Evolutionary conservation across 177 flowering plant species (phyloP), one percentile per base, ranked within the genome.

Genomic region (Viscum album): DNA sequence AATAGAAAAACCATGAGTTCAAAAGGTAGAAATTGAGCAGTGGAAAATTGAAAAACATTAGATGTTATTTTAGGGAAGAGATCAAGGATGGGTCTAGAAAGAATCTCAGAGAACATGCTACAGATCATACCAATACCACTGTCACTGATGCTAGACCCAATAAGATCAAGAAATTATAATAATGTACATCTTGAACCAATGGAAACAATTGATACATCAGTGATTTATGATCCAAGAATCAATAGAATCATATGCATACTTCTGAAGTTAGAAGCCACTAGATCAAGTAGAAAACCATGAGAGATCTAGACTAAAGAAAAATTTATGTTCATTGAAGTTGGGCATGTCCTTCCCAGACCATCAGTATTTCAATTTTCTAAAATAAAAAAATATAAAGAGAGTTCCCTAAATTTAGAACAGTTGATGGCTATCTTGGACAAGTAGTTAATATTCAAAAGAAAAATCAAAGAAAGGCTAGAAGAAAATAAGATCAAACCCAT

Each of bases 61-160:
- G 99, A 90, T 43, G 96, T 86, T 69, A 95, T 82, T 73, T 95
- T 90, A 28, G 97, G 99, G 71, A 98, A 92, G 35, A 90, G 85
- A 72, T 98, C 98, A 74, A 95, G 84, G 29, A 92, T 86, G 12
- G 92, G 89, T 69, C 83, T 85, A 24, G 89, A 82, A 35, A 95
- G 76, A 35, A 91, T 84, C 58, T 79, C 83, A 28, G 96, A 83
- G 58, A 92, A 85, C 30, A 83, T 88, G 81, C 89, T 90, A 88
- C 99, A 95, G 52, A 95, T 90, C 91, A 92, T 92, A 66, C 97
- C 97, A 75, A 95, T 85, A 74, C 98, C 98, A 81, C 96, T 81
- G 74, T 95, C 99, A 78, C 86, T 95, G 70, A 95, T 86, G 81
- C 92, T 85, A 31, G 99, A 95, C 81, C 99, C n/a, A n/a, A n/a